Evolutionary conservation across 495 filamentous ascomycete genomes (phyloP), one percentile per base, ranked within the genome.

Genomic region (Collariella sp.): DNA sequence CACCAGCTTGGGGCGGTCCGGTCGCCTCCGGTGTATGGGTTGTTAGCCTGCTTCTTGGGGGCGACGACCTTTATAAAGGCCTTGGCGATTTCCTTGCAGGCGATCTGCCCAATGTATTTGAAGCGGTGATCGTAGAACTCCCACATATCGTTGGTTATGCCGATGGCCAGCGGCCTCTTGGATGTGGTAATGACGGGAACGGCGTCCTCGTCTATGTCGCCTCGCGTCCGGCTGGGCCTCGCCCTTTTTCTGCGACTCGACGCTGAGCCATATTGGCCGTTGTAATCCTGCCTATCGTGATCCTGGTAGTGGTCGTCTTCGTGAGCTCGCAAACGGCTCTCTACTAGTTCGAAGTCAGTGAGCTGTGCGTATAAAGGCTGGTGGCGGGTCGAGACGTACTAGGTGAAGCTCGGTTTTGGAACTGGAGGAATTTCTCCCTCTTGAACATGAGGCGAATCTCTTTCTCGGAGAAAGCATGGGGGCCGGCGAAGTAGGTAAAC

Each of bases 21-120:
- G 39, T 85, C 76, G 3, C 83, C 77, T 18, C 80, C 76, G 22
- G 85, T 90, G 67, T 96, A 96, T 0, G 91, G 91, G 58, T 87
- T 82, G 41, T 78, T 83, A 0, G 84, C 82, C 64, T 95, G 89
- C 66, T 96, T 96, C 56, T 87, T 88, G 0, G 90, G 87, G 46
- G 89, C 86, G 3, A 95, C 84, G 15, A 83, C 76, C 61, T 87
- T 90, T 58, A 95, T 84, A 69, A 89, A 91, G 4, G 79, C 83
- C 66, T 91, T 94, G 9, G 80, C 80, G 34, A 94, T 81, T n/a
- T 79, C 69, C 60, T 88, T 86, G 68, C 85, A 85, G 45, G 83
- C 80, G 7, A 80, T 76, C 62, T 94, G 88, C 61, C 91, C 86
- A 47, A 88, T 72, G 26, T 75, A 76, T 50, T 79, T 78, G 56